A percentile compares a stretch with the other conserved stretches of the same genome.
phyloP scores from a whole-genome alignment of 2,329 filamentous ascomycete genomes.

The Cladophialophora chaetospira region DNA sequence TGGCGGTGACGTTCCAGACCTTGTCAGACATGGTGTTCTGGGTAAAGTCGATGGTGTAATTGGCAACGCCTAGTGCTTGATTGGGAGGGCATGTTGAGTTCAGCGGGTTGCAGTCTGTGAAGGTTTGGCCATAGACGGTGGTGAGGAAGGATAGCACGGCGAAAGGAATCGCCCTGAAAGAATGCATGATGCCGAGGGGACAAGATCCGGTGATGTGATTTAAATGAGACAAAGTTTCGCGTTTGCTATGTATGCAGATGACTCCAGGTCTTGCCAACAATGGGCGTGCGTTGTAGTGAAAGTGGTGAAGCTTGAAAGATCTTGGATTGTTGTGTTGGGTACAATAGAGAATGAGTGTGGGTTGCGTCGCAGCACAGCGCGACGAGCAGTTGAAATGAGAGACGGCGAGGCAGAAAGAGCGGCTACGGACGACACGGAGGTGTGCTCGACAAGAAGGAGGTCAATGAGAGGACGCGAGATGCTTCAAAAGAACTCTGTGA shows the following conservation, averaged over 20 bases:
- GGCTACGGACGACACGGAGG: slow-evolving; percentile 22
- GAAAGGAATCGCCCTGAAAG: slow-evolving; percentile 8
- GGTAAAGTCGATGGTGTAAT: slow-evolving; percentile 53
- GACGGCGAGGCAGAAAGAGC: slow-evolving; percentile 17
- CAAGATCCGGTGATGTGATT: background rate
- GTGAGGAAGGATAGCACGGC: slow-evolving; percentile 45
- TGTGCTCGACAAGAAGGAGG: slow-evolving; percentile 35
- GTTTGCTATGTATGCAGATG: slow-evolving; percentile 11
- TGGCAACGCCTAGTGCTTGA: slow-evolving; percentile 65
- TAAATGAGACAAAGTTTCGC: slow-evolving; percentile 14
- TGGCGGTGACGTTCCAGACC: slow-evolving; percentile 70
- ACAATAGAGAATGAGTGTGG: slow-evolving; percentile 17
- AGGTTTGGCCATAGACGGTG: slow-evolving; percentile 69
- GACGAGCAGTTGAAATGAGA: slow-evolving; percentile 20
- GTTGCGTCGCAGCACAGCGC: slow-evolving; percentile 28
- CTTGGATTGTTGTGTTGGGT: slow-evolving; percentile 12
- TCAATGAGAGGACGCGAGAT: slow-evolving; percentile 21
- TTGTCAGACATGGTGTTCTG: slow-evolving; percentile 58
- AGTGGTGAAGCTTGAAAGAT: slow-evolving; percentile 18
- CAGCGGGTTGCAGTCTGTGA: slow-evolving; percentile 75
- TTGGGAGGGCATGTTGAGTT: slow-evolving; percentile 70
- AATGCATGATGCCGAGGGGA: slow-evolving; percentile 17
- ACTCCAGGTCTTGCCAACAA: slow-evolving; percentile 19
- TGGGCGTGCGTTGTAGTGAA: slow-evolving; percentile 19
- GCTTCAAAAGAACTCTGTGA: background rate